Base-by-base conservation (phyloP, 2,329 filamentous ascomycete genomes). In the Arthroderma uncinatum region DNA sequence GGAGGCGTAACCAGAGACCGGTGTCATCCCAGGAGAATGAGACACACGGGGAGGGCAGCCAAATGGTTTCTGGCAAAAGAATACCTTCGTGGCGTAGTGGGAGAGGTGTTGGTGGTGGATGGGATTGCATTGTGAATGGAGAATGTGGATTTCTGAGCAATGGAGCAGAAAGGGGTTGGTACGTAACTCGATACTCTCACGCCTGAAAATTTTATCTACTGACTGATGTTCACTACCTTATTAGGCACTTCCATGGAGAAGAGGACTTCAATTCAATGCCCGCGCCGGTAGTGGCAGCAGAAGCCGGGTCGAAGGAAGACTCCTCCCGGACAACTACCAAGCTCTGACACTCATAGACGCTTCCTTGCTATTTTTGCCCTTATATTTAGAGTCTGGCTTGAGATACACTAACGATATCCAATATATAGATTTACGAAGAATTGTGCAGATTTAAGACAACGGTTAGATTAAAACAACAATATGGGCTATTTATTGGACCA, bases 131-230 rank as follows among this genome's bases (percentile, higher is more conserved):
- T 59, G 68, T 81, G 55, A 92, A 95, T 73, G 89, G 89, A 14
- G 89, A 95, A 69, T 95, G 90, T 66, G 84, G 81, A 59, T 95
- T 92, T 71, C 75, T 97, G 63, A 82, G 78, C 56, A 79, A 80
- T 56, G 92, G 92, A 6, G 85, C 87, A 65, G 92, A 97, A 72
- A 79, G 91, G 74, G 90, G 90, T 68, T 97, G 92, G 90, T 93
- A 71, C 73, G 78, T 73, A 42, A 59, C 64, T 37, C 50, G 48
- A 44, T 62, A 60, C 60, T 64, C 54, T 64, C 59, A 59, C 59
- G 59, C n/a, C 33, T 66, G 57, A 6, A 50, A 2, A 2, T 57
- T 66, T 57, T 56, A 60, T 39, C 39, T 42, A 39, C 42, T 50
- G 55, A 57, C 58, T 59, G 33, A 61, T 59, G 50, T 36, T 30